Evolutionary conservation across 1,284 basidiomycete genomes (phyloP), one percentile per base, ranked within the genome.

Genomic region (Takashimella koratensis): DNA sequence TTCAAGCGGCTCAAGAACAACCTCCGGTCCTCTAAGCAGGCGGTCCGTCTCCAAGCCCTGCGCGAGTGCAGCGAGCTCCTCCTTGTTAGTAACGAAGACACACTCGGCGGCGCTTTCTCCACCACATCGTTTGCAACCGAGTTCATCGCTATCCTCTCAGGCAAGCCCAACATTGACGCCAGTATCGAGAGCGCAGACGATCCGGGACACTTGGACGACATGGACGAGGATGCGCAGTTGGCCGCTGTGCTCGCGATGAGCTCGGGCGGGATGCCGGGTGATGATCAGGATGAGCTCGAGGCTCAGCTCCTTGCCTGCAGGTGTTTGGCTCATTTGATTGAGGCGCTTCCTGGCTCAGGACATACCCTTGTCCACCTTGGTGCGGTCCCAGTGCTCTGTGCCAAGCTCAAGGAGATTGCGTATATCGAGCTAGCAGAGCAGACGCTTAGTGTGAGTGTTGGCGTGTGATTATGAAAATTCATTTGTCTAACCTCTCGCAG

Each of bases 351-450:
- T 13, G 92, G 92, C 24, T 88, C 90, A 49, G 90, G 91, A 10
- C 91, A 95, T 70, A 93, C 90, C 27, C 86, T 97, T 61, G 93
- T 96, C 41, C 90, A 95, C 69, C 88, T 94, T 66, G 93, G 92
- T 19, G 93, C 92, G 16, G 93, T 97, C 53, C 91, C 90, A 20
- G 90, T 93, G 27, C 81, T 97, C 46, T 96, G 93, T 82, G 89
- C 88, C 80, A 96, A 97, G 75, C 78, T 97, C 58, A 85, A 91
- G 70, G 90, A 95, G 76, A 97, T 97, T 52, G 90, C 90, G 23
- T 95, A 93, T 72, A 96, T 97, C 65, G 93, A 97, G 74, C 81
- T 97, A 46, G 93, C 94, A 6, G 94, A 97, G 72, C 94, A 97
- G 76, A 95, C 93, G 5, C 78, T 97, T 57, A 93, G 90, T 70